phyloP scores from a whole-genome alignment of 1,139 yeast genomes.

The Protomyces inundatus region DNA sequence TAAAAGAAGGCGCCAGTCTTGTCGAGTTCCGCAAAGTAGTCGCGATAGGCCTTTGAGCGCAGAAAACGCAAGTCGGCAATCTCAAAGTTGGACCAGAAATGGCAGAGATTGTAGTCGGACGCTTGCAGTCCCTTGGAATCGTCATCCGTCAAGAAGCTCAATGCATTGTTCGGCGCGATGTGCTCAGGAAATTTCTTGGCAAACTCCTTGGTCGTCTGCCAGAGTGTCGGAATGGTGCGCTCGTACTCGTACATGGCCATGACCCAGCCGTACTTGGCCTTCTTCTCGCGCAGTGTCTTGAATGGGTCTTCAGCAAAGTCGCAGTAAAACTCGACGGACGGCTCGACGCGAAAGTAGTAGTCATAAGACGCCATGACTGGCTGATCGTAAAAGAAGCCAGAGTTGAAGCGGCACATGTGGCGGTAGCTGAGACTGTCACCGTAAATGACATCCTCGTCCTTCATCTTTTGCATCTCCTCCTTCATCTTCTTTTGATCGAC shows the following conservation, averaged over 20 bases:
- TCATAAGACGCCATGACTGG: slow-evolving; percentile 64
- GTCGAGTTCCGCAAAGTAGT: slow-evolving; percentile 63
- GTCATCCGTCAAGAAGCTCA: slow-evolving; percentile 49
- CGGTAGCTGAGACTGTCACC: slow-evolving; percentile 65
- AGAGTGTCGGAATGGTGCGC: slow-evolving; percentile 73
- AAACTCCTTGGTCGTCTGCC: slow-evolving; percentile 71
- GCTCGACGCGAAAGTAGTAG: slow-evolving; percentile 94
- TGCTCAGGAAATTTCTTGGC: slow-evolving; percentile 59
- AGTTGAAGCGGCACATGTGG: slow-evolving; percentile 87
- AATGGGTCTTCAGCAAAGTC: slow-evolving; percentile 78
- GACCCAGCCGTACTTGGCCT: slow-evolving; percentile 71
- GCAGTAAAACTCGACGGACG: slow-evolving; percentile 70
- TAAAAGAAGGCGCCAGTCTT: slow-evolving; percentile 66
- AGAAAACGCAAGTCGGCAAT: slow-evolving; percentile 59
- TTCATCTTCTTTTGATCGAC: slow-evolving; percentile 57
- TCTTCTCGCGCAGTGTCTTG: slow-evolving; percentile 70
- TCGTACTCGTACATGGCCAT: slow-evolving; percentile 77
- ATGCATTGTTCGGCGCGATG: slow-evolving; percentile 57
- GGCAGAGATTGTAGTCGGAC: slow-evolving; percentile 60
- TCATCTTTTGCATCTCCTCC: slow-evolving; percentile 46
- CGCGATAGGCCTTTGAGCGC: slow-evolving; percentile 58
- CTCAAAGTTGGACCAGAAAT: slow-evolving; percentile 70
- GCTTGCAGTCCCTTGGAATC: slow-evolving; percentile 64
- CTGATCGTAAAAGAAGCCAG: slow-evolving; percentile 84
- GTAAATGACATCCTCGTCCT: slow-evolving; percentile 51